Percentiles rank a stretch among this genome's conserved stretches.
Conservation (phyloP, 2,329 filamentous ascomycete species). For the Nannizziopsis barbatae region DNA sequence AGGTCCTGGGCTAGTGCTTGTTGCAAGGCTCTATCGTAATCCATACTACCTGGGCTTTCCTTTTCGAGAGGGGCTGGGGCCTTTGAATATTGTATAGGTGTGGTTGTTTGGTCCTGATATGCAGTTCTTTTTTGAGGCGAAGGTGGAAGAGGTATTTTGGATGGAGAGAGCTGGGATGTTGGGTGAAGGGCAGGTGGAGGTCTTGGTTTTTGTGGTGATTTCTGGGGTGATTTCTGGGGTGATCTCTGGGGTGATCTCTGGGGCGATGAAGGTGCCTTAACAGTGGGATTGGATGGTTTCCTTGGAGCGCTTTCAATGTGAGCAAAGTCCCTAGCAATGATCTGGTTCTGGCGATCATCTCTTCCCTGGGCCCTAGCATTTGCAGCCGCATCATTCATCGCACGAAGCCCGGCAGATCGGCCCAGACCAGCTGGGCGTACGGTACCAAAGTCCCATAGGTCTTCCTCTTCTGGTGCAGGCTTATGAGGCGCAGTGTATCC, state of each 20-base stretch:
- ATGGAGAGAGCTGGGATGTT: conserved; percentile 37
- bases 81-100: conserved; percentile 38
- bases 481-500: conserved; percentile 31
- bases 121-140: conserved; percentile 44
- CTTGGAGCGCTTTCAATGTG: conserved; percentile 22
- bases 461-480: conserved; percentile 54
- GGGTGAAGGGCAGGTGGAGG: conserved; percentile 22
- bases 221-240: conserved; percentile 48
- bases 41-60: conserved; percentile 29
- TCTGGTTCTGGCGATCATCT: conserved; percentile 18
- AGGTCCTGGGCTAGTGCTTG: conserved; percentile 33
- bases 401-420: conserved; percentile 52
- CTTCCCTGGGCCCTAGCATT: conserved; percentile 56
- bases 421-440: conserved; percentile 67
- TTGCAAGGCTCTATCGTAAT: conserved; percentile 34
- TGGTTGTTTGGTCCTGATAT: conserved; percentile 37
- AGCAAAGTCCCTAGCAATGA: conserved; percentile 5
- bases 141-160: conserved; percentile 50
- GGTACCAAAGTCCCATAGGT: conserved; percentile 98
- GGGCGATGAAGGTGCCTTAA: conserved; percentile 44
- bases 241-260: conserved; percentile 47
- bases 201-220: conserved; percentile 46
- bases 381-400: conserved; percentile 69
- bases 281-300: conserved; percentile 20
- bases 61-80: conserved; percentile 19